Evolutionary conservation across 352 stramenopile genomes (phyloP).

Genomic region (Globisporangium iwayamae): DNA sequence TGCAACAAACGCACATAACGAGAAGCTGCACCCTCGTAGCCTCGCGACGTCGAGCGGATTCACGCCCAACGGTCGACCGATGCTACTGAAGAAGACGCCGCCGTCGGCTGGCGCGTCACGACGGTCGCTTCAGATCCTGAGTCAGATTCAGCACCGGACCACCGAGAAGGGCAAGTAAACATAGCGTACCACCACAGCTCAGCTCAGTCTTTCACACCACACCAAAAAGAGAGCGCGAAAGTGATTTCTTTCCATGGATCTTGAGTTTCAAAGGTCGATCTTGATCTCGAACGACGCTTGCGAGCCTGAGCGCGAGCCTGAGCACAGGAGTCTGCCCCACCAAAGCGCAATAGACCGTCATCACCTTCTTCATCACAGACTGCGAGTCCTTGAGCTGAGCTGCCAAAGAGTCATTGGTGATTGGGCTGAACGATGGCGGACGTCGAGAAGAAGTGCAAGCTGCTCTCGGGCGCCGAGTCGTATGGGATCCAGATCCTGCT

Average conservation of each 20-base stretch:
- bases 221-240: neutral
- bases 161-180: constrained; percentile 25
- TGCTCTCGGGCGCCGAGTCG: constrained; percentile 65
- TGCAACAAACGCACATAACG: neutral
- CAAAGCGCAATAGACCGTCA: neutral
- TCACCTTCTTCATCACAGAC: neutral
- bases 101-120: constrained; percentile 61
- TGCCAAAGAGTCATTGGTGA: too few relatives aligned
- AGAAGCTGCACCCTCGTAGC: constrained; percentile 16
- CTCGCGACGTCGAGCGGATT: constrained; percentile 19
- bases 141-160: constrained; percentile 68
- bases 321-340: neutral
- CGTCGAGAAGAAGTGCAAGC: constrained; percentile 37
- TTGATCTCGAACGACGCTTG: neutral
- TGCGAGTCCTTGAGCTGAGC: neutral
- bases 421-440: constrained; percentile 8
- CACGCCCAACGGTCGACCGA: constrained; percentile 32
- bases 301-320: neutral
- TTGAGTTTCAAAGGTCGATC: neutral
- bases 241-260: constrained; percentile 11
- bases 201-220: neutral
- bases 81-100: constrained; percentile 53
- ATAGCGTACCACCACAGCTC: neutral
- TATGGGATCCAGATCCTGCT: constrained; percentile 73
- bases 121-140: constrained; percentile 79